Percentiles rank a stretch among this genome's conserved stretches.
Conservation (phyloP, 2,329 filamentous ascomycete species). For the Botrytis tulipae region DNA sequence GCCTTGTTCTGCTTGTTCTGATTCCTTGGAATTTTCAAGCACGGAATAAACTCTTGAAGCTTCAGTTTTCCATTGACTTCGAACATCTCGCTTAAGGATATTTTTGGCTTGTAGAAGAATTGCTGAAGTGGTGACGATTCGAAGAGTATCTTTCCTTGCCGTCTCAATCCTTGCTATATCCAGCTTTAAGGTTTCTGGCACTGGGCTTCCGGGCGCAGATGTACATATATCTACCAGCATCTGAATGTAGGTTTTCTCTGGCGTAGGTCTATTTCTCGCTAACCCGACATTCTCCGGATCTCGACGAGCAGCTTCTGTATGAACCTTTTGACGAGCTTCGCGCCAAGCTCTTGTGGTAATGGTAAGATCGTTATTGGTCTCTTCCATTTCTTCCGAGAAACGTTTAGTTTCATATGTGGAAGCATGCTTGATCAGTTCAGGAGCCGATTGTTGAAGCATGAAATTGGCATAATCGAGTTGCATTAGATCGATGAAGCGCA, state of each 20-base stretch:
- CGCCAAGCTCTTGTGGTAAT: constrained; percentile 66
- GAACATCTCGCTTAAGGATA: constrained; percentile 75
- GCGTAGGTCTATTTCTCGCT: constrained; percentile 59
- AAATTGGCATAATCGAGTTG: constrained; percentile 83
- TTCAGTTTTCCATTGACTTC: constrained; percentile 73
- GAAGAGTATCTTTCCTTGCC: constrained; percentile 56
- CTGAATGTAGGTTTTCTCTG: constrained; percentile 71
- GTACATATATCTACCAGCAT: constrained; percentile 74
- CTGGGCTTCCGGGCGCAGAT: constrained; percentile 54
- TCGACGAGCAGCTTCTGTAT: constrained; percentile 63
- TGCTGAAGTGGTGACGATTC: constrained; percentile 70
- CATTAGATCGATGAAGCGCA: constrained; percentile 74
- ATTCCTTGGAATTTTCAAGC: constrained; percentile 55
- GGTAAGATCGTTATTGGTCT: constrained; percentile 52
- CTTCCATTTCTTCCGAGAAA: constrained; percentile 65
- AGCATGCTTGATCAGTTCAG: constrained; percentile 68
- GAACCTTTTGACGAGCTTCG: constrained; percentile 60
- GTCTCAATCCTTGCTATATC: constrained; percentile 62
- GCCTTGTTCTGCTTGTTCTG: constrained; percentile 54
- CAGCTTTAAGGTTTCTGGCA: constrained; percentile 73
- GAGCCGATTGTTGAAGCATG: constrained; percentile 68
- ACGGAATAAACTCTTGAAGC: constrained; percentile 68
- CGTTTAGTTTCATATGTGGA: constrained; percentile 70
- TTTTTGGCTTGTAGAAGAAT: constrained; percentile 81
- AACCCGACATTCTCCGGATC: constrained; percentile 68